phyloP scores from a whole-genome alignment of 495 filamentous ascomycete species.

The Aspergillus cavernicola region DNA sequence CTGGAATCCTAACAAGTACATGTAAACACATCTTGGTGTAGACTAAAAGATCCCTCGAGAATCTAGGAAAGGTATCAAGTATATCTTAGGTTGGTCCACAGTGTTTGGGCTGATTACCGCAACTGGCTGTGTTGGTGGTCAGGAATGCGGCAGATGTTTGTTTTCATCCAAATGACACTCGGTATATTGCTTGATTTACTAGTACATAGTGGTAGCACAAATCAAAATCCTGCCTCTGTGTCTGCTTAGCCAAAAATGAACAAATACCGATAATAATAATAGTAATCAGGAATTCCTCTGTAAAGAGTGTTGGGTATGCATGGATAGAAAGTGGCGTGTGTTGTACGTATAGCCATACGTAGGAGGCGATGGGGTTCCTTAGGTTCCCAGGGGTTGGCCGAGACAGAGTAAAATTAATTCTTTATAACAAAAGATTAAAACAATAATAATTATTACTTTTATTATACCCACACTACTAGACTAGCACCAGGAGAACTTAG shows the following conservation, averaged over 20 bases:
- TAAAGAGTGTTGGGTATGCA: neutral
- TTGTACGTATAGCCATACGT: neutral
- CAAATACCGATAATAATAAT: too few species aligned
- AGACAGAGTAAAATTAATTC: neutral
- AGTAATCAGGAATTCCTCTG: too few species aligned
- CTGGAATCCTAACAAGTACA: neutral
- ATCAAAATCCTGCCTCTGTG: neutral
- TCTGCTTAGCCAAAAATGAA: neutral
- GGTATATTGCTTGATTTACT: neutral
- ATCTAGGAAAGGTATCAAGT: too few species aligned
- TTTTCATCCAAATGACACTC: neutral
- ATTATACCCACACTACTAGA: too few species aligned
- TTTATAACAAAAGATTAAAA: neutral
- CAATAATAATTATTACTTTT: too few species aligned
- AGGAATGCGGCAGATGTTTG: slow-evolving; percentile 12
- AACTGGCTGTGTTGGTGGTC: neutral
- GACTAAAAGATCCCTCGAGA: neutral
- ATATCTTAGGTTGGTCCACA: too few species aligned
- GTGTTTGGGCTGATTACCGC: neutral
- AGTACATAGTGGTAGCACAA: neutral
- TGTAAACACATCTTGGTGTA: too few species aligned
- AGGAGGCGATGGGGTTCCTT: neutral
- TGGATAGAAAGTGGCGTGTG: neutral
- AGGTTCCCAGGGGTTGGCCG: neutral
- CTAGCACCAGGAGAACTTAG: neutral